Conservation (phyloP, 495 filamentous ascomycete species). For the Penicillium pancosmium region DNA sequence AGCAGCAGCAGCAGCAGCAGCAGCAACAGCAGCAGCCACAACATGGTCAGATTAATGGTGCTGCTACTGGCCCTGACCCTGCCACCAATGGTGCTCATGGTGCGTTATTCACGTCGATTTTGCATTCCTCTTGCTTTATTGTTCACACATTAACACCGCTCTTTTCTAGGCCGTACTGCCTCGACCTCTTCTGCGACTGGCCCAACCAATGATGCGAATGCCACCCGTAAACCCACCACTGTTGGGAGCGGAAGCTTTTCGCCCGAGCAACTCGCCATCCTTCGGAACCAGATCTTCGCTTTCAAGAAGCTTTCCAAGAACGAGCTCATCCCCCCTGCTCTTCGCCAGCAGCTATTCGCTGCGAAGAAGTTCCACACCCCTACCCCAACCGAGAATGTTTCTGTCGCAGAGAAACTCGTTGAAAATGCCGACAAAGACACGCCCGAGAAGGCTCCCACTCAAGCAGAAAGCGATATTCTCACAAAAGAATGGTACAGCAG, state of each 20-base stretch:
- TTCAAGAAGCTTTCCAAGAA: conserved; percentile 85
- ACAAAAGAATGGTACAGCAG: conserved; percentile 57
- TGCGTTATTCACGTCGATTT: conserved; percentile 22
- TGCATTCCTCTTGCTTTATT: conserved; percentile 8
- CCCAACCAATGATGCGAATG: conserved; percentile 29
- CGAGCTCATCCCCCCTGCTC: conserved; percentile 67
- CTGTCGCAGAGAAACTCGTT: conserved; percentile 54
- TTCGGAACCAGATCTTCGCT: conserved; percentile 77
- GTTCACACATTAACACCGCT: neutral
- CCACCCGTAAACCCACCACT: conserved; percentile 28
- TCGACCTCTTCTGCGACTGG: conserved; percentile 48
- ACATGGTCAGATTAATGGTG: conserved; percentile 35
- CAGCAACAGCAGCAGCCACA: conserved; percentile 54
- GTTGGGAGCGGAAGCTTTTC: conserved; percentile 61
- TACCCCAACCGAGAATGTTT: conserved; percentile 57
- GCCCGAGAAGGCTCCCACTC: conserved; percentile 37
- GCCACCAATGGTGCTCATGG: conserved; percentile 56
- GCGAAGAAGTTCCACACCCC: conserved; percentile 67
- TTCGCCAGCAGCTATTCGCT: conserved; percentile 76
- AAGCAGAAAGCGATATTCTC: conserved; percentile 30
- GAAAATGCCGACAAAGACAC: conserved; percentile 49
- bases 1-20: conserved; percentile 28
- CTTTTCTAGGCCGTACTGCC: conserved; percentile 40
- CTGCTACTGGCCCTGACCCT: conserved; percentile 31
- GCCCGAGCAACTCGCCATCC: conserved; percentile 66